Evolutionary conservation across 2,329 filamentous ascomycete species (phyloP).

Genomic region (Ascosphaera apis): DNA sequence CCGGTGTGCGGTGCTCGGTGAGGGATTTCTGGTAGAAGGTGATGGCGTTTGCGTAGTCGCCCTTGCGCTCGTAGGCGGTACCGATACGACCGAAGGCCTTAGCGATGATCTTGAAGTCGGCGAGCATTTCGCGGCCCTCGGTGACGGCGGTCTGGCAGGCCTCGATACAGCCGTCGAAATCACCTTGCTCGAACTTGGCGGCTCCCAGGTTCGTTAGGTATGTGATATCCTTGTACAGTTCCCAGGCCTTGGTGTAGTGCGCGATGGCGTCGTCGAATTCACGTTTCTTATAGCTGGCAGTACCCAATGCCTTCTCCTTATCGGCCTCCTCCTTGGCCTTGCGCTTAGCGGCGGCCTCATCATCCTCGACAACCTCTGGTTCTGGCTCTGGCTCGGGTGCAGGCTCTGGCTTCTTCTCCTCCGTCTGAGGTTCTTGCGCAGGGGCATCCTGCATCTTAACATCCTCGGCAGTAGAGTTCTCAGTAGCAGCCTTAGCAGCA

Average conservation of each 20-base stretch:
- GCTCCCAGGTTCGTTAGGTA: constrained; percentile 94
- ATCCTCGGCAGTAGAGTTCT: constrained; percentile 36
- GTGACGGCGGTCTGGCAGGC: constrained; percentile 71
- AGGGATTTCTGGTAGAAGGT: constrained; percentile 83
- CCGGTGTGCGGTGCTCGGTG: constrained; percentile 88
- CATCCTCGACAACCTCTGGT: constrained; percentile 69
- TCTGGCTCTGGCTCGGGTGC: constrained; percentile 30
- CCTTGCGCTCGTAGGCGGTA: constrained; percentile 74
- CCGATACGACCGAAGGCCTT: constrained; percentile 94
- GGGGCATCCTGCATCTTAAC: constrained; percentile 54
- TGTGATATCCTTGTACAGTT: constrained; percentile 81
- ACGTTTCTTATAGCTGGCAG: constrained; percentile 93
- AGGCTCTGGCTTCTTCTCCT: constrained; percentile 32
- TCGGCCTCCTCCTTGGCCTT: constrained; percentile 85
- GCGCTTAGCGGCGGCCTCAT: constrained; percentile 62
- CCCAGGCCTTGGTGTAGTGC: constrained; percentile 92
- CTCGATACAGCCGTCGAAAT: constrained; percentile 71
- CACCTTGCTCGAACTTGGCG: constrained; percentile 87
- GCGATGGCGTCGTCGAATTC: constrained; percentile 86
- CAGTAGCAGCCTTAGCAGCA: constrained; percentile 22
- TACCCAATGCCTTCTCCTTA: constrained; percentile 82
- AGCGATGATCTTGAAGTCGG: constrained; percentile 95
- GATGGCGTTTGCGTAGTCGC: constrained; percentile 56
- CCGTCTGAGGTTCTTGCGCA: constrained; percentile 20
- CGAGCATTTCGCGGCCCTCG: constrained; percentile 68